phyloP scores from a whole-genome alignment of 495 filamentous ascomycete genomes.

The Opeltia flavorubescens region DNA sequence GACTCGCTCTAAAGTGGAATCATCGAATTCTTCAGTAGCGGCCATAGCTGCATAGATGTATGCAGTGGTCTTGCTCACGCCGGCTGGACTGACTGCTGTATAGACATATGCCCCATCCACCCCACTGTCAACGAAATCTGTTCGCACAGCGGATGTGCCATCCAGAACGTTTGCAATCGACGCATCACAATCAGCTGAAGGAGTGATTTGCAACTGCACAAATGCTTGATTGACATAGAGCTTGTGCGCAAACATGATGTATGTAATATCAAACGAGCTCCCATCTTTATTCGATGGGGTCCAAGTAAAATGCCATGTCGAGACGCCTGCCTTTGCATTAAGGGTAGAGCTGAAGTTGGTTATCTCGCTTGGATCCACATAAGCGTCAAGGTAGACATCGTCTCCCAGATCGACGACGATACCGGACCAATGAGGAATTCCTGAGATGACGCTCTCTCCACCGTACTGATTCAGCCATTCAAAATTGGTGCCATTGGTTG shows the following conservation, averaged over 20 bases:
- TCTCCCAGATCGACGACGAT: slow-evolving; percentile 44
- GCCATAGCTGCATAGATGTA: slow-evolving; percentile 40
- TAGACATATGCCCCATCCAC: slow-evolving; percentile 35
- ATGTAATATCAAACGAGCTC: slow-evolving; percentile 39
- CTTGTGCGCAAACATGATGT: slow-evolving; percentile 48
- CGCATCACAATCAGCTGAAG: slow-evolving; percentile 31
- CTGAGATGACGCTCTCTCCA: slow-evolving; percentile 57
- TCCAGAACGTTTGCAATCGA: slow-evolving; percentile 45
- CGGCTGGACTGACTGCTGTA: slow-evolving; percentile 41
- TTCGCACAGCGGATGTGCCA: slow-evolving; percentile 43
- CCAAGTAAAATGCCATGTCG: slow-evolving; percentile 56
- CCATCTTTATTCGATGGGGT: slow-evolving; percentile 32
- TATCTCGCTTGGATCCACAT: slow-evolving; percentile 43
- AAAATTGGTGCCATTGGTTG: slow-evolving; percentile 53
- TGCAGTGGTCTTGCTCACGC: slow-evolving; percentile 41
- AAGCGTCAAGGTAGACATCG: slow-evolving; percentile 42
- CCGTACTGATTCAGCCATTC: slow-evolving; percentile 59
- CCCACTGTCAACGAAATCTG: slow-evolving; percentile 38
- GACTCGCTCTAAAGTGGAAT: slow-evolving; percentile 29
- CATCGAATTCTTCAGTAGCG: slow-evolving; percentile 30
- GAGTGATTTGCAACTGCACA: slow-evolving; percentile 41
- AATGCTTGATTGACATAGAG: slow-evolving; percentile 47
- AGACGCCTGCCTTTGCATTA: slow-evolving; percentile 46
- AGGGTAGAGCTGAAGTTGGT: slow-evolving; percentile 47
- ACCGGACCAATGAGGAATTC: slow-evolving; percentile 57